Evolutionary conservation across 257 asterid species (phyloP), one percentile per base, ranked within the genome.

Genomic region (Leonotis leonurus): DNA sequence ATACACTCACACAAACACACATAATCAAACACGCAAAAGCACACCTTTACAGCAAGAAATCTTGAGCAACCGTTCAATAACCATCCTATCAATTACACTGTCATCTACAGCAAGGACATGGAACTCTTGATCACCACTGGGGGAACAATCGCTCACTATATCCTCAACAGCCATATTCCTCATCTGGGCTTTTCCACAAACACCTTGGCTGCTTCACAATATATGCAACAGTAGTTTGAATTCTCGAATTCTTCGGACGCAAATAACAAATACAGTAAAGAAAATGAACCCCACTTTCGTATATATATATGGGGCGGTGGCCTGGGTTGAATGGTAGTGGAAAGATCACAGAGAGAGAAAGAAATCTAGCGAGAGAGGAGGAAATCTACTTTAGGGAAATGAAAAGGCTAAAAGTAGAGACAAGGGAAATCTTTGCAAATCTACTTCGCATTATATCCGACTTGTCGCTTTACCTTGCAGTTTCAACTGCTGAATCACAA

Each of bases 61-160:
- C 74, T 83, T 83, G 60, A 88, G 80, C 74, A 88, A 57, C 11
- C 73, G 64, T 78, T 88, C 95, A 16, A 88, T 83, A 22, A 88
- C 92, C 75, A 75, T 88, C 73, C 96, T 51, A 69, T 85, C 95
- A 5, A 85, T 87, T 18, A 76, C 66, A 17, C 96, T 85, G 51
- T 88, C 96, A 72, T 88, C 96, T 0, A 88, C 96, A 32, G 95
- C 96, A 39, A 88, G 95, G 61, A 88, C 96, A 77, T 88, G 96
- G 32, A 85, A 70, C 35, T 88, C 88, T 26, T 75, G 74, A 35
- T 27, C 77, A 26, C 33, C 67, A 64, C 63, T 37, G 4, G 77
- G 70, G 36, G 78, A 80, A 54, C 82, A 75, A 53, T 73, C 73
- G 45, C 78, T 67, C 4, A 61, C 75, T 75, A 73, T 59, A 54